phyloP scores from a whole-genome alignment of 805 yeast genomes.

The Metschnikowia sp. region DNA sequence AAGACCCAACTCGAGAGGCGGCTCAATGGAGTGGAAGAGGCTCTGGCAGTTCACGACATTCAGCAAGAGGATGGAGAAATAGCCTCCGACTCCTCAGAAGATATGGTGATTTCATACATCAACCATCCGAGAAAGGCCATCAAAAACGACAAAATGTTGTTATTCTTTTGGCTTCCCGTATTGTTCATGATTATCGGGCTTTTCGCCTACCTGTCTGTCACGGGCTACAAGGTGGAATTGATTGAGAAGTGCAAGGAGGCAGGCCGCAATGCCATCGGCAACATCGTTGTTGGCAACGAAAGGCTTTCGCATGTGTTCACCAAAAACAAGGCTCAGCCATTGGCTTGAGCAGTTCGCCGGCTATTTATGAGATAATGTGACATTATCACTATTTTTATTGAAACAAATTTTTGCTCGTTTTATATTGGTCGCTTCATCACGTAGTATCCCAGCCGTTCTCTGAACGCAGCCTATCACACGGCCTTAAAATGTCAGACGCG shows the following conservation, averaged over 20 bases:
- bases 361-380: not conserved
- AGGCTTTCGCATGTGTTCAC: slow-evolving; percentile 36
- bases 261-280: slow-evolving; percentile 38
- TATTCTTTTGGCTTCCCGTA: slow-evolving; percentile 90
- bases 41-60: not conserved
- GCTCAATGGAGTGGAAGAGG: slow-evolving; percentile 22
- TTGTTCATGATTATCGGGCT: slow-evolving; percentile 53
- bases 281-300: slow-evolving; percentile 42
- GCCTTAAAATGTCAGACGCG: slow-evolving; percentile 1
- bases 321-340: slow-evolving; percentile 2
- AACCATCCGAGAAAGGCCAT: slow-evolving; percentile 47
- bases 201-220: slow-evolving; percentile 40
- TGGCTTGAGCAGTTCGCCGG: not conserved
- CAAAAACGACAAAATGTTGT: slow-evolving; percentile 74
- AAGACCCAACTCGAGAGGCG: slow-evolving; percentile 32
- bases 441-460: no score
- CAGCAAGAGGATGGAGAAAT: slow-evolving; percentile 30
- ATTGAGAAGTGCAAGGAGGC: slow-evolving; percentile 33
- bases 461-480: slow-evolving; percentile 5
- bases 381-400: not conserved
- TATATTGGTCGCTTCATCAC: not conserved
- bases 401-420: not conserved
- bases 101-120: slow-evolving; percentile 40
- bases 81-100: slow-evolving; percentile 42
- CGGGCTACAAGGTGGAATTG: slow-evolving; percentile 37